Conservation (phyloP, 1,284 basidiomycete species). For the Pascua sp. region DNA sequence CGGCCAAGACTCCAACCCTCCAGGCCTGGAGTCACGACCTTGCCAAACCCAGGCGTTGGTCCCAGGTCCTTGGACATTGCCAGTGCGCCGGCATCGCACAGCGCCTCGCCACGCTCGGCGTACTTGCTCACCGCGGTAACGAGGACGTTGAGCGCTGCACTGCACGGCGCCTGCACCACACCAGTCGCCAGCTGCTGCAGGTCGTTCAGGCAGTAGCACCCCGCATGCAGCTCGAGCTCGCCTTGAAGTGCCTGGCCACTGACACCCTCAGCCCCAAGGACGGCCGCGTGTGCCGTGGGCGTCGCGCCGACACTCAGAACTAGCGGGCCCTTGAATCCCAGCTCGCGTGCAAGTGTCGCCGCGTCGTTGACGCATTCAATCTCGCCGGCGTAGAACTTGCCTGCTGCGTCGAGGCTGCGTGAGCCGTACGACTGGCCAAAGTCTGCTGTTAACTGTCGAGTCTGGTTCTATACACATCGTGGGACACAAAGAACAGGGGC, state of each 20-base stretch:
- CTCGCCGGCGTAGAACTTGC: conserved; percentile 65
- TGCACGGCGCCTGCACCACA: conserved; percentile 53
- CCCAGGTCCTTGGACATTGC: conserved; percentile 82
- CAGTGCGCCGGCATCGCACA: conserved; percentile 77
- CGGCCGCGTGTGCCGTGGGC: conserved; percentile 71
- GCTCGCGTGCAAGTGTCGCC: conserved; percentile 57
- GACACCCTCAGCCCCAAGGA: background rate
- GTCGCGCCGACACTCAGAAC: conserved; percentile 77
- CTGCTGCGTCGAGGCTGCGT: conserved; percentile 61
- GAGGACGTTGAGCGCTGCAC: conserved; percentile 61
- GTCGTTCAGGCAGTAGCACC: conserved; percentile 74
- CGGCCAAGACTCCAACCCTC: conserved; percentile 68
- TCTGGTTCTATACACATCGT: too few relatives aligned
- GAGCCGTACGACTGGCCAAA: conserved; percentile 65
- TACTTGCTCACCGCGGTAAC: conserved; percentile 74
- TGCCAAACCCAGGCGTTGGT: conserved; percentile 65
- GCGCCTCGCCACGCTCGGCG: conserved; percentile 56
- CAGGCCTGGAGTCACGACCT: conserved; percentile 54
- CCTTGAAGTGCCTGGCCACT: conserved; percentile 55
- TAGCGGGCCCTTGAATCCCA: conserved; percentile 53
- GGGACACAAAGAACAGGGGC: too few relatives aligned
- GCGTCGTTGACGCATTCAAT: conserved; percentile 66
- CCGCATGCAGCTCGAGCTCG: conserved; percentile 68
- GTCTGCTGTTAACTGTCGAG: conserved; percentile 20
- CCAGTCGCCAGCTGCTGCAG: conserved; percentile 75